Percentiles rank a stretch among this genome's conserved stretches.
Conservation (phyloP, 495 filamentous ascomycete species). For the Tuber borchii region DNA sequence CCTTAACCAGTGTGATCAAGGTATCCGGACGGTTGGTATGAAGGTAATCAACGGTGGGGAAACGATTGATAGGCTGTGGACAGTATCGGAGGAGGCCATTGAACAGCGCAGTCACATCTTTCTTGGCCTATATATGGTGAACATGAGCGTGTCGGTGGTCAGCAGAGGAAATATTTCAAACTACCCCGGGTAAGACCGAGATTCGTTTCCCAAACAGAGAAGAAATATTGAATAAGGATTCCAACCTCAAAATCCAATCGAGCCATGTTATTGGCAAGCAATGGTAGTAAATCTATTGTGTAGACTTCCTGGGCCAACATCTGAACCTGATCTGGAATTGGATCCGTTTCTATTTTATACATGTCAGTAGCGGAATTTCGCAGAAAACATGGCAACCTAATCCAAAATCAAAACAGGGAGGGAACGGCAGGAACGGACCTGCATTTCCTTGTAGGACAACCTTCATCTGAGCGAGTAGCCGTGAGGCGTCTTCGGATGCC, state of each 20-base stretch:
- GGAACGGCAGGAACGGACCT: constrained; percentile 48
- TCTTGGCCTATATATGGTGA: constrained; percentile 56
- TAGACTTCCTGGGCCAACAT: constrained; percentile 72
- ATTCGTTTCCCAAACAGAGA: background rate
- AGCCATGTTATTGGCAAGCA: constrained; percentile 70
- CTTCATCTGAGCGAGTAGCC: constrained; percentile 75
- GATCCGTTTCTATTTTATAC: constrained; percentile 63
- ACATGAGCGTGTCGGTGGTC: constrained; percentile 34
- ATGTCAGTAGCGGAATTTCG: constrained; percentile 15
- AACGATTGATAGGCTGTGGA: constrained; percentile 36
- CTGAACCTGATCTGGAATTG: constrained; percentile 76
- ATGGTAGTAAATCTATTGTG: constrained; percentile 77
- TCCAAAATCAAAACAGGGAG: constrained; percentile 4
- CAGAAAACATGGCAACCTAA: constrained; percentile 7
- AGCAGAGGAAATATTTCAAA: constrained; percentile 52
- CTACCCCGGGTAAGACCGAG: background rate
- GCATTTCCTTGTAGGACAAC: constrained; percentile 74
- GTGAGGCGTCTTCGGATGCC: constrained; percentile 69
- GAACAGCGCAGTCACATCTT: constrained; percentile 42
- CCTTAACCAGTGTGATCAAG: constrained; percentile 76
- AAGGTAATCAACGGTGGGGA: constrained; percentile 73
- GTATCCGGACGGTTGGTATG: constrained; percentile 79
- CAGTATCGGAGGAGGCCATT: constrained; percentile 41
- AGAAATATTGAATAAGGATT: constrained; percentile 42
- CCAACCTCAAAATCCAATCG: constrained; percentile 74